A percentile compares a stretch with the other conserved stretches of the same genome.
Conservation (phyloP, 2,329 filamentous ascomycete genomes). For the Dothistroma pini region DNA sequence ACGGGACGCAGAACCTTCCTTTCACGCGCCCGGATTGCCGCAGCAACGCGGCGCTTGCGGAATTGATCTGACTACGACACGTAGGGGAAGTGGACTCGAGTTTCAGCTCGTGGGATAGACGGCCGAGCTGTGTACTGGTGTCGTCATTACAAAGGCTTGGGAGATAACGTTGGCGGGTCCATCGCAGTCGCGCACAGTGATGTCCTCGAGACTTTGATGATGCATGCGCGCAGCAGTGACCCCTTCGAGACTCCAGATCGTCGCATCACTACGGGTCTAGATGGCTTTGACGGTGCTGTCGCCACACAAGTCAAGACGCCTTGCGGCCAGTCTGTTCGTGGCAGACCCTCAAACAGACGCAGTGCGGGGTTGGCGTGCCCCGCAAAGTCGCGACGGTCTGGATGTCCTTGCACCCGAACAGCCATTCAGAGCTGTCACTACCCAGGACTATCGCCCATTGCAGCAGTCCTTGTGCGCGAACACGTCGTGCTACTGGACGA, state of each 20-base stretch:
- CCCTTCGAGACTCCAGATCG: not conserved
- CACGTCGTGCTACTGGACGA: conserved; percentile 18
- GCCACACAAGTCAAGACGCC: not conserved
- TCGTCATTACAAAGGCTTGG: not conserved
- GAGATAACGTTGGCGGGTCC: not conserved
- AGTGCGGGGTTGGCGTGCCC: conserved; percentile 3
- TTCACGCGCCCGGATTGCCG: not conserved
- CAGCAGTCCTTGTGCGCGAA: conserved; percentile 24
- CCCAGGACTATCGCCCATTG: not conserved
- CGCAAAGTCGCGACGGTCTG: not conserved
- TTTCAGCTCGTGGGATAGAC: not conserved
- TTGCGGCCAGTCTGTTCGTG: not conserved
- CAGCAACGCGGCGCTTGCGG: not conserved
- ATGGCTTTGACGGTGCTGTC: not conserved
- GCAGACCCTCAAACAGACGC: conserved; percentile 14
- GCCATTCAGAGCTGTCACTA: conserved; percentile 1
- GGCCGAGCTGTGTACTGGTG: not conserved
- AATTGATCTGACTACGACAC: not conserved
- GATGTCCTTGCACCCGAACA: conserved; percentile 9
- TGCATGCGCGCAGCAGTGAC: not conserved
- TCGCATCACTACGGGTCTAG: not conserved
- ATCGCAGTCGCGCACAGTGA: not conserved
- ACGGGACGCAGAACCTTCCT: not conserved
- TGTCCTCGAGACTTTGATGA: not conserved
- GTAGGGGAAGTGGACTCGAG: not conserved